phyloP scores from a whole-genome alignment of 371 early-diverging fungal species.

The Mucor circinelloides region DNA sequence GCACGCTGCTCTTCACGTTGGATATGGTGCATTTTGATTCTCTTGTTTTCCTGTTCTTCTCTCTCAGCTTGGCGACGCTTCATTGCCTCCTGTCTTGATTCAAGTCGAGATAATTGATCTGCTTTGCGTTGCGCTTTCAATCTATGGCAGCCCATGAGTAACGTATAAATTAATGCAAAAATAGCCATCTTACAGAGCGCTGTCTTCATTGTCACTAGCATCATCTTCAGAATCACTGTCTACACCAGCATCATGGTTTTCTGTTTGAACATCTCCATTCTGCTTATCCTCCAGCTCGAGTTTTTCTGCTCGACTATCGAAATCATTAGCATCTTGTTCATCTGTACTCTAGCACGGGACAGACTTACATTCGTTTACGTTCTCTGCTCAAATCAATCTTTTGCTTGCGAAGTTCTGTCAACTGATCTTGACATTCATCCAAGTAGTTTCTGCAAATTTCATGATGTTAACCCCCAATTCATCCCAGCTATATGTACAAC shows the following conservation, averaged over 20 bases:
- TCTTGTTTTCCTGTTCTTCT: slow-evolving; percentile 52
- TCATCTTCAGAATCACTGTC: slow-evolving; percentile 28
- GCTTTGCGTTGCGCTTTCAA: slow-evolving; percentile 34
- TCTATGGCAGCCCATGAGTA: neutral
- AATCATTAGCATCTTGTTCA: neutral
- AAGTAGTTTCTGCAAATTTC: slow-evolving; percentile 52
- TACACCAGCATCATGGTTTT: slow-evolving; percentile 5
- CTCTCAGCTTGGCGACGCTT: slow-evolving; percentile 55
- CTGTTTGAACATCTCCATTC: slow-evolving; percentile 23
- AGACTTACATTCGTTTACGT: slow-evolving; percentile 45
- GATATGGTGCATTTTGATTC: slow-evolving; percentile 43
- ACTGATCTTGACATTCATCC: slow-evolving; percentile 71
- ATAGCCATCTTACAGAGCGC: slow-evolving; percentile 8
- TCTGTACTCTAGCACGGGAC: neutral
- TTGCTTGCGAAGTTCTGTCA: slow-evolving; percentile 66
- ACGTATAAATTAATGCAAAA: neutral
- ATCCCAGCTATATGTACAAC: no score
- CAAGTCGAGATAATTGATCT: slow-evolving; percentile 38
- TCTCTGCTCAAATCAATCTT: slow-evolving; percentile 71
- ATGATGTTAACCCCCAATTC: no score
- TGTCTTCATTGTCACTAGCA: slow-evolving; percentile 28
- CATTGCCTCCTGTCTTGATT: slow-evolving; percentile 58
- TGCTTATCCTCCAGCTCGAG: slow-evolving; percentile 36
- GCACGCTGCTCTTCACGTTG: slow-evolving; percentile 55
- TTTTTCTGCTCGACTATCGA: slow-evolving; percentile 34